Base-by-base conservation (phyloP, 441 rosid species). In the Heliophila coronopifolia region DNA sequence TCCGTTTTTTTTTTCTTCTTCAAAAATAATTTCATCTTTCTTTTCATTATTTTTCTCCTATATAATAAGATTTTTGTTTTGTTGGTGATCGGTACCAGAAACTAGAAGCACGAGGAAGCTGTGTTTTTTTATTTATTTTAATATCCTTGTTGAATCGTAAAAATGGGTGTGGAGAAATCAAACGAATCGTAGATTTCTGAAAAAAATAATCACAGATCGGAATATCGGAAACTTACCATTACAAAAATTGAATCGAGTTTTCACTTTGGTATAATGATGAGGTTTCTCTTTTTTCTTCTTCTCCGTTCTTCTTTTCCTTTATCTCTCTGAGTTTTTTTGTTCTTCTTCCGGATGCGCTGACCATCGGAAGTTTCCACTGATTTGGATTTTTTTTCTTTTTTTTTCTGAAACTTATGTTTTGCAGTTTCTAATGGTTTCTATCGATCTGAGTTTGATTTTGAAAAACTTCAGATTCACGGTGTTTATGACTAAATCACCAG, bases 191-290 rank as follows among this genome's bases (percentile, higher is more conserved):
- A 19, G 1, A 34, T 39, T 56, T 28, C 35, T 28, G 18, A n/a
- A n/a, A 34, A 25, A 24, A 39, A 12, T 7, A 35, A 43, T 43
- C 28, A 50, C 50, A 58, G 65, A 65, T 58, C 70, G 65, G 19
- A 22, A n/a, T n/a, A 43, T 43, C 63, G 18, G 2, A 43, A 28
- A 30, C 20, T 3, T 24, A 58, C 54, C 59, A 37, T 58, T 23
- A 37, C 16, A 38, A 16, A 49, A 48, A 17, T 51, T 17, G 17
- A 45, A 36, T 52, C 50, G 26, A 18, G 32, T 65, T 58, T 51
- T 17, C 28, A 49, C 59, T 36, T 51, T 37, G 59, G 69, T 65
- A 65, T 65, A 65, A 65, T 65, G 70, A 65, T 65, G 70, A 65
- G 70, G 70, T 65, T 51, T 42, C 46, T 64, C 28, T 39, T 26